phyloP scores from a whole-genome alignment of 208 protist genomes.

The Wallacemonas sp. region DNA sequence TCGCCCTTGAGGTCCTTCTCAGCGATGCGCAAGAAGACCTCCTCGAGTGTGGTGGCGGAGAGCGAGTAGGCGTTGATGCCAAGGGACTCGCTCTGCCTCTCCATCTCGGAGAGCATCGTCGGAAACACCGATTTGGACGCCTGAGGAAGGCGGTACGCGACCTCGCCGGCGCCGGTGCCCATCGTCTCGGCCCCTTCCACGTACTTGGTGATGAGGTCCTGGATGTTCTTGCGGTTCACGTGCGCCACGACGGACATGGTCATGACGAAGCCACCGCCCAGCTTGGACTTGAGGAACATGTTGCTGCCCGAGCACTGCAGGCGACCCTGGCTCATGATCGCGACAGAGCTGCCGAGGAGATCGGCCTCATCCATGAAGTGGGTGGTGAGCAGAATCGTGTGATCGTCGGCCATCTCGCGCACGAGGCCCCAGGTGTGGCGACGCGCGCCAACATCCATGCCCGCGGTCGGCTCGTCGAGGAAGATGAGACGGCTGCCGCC shows the following conservation, averaged over 20 bases:
- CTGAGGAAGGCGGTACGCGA: constrained; percentile 59
- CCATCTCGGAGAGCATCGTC: constrained; percentile 40
- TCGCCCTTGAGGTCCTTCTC: constrained; percentile 20
- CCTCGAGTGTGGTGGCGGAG: constrained; percentile 72
- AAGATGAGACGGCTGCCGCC: constrained; percentile 72
- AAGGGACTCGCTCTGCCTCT: constrained; percentile 27
- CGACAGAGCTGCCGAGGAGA: constrained; percentile 89
- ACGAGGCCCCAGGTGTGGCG: constrained; percentile 87
- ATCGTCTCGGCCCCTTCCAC: constrained; percentile 40
- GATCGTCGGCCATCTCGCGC: constrained; percentile 34
- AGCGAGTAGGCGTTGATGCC: constrained; percentile 58
- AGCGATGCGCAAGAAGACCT: constrained; percentile 71
- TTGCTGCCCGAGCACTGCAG: constrained; percentile 63
- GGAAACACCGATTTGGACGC: constrained; percentile 40
- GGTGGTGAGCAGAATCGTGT: constrained; percentile 81
- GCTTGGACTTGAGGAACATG: constrained; percentile 62
- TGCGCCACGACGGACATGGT: constrained; percentile 35
- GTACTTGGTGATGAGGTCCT: constrained; percentile 24
- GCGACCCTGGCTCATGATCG: constrained; percentile 83
- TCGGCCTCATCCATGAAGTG: constrained; percentile 99
- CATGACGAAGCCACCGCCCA: constrained; percentile 69
- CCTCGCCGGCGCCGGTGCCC: constrained; percentile 38
- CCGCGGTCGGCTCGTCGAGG: constrained; percentile 90
- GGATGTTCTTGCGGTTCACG: constrained; percentile 24
- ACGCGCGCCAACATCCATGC: constrained; percentile 83